phyloP scores from a whole-genome alignment of 1,139 yeast genomes.

The Tardiomyces digboiensis region DNA sequence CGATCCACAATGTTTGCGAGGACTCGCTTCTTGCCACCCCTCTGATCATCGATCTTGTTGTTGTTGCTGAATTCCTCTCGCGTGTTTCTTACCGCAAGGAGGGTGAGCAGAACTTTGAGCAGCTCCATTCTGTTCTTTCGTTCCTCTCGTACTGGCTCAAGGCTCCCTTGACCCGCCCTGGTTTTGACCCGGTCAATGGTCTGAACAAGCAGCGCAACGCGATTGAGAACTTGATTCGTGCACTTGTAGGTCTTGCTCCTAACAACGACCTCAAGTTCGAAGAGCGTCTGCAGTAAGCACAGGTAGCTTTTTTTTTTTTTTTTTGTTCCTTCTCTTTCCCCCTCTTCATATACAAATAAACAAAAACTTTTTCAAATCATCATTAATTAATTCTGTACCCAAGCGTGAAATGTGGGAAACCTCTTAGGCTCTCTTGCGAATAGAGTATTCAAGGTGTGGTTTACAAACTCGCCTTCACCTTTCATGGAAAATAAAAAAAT shows the following conservation, averaged over 20 bases:
- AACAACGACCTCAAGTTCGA: slow-evolving; percentile 90
- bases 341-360: too few species aligned
- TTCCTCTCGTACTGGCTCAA: slow-evolving; percentile 93
- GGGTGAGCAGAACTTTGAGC: slow-evolving; percentile 30
- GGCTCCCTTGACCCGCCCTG: slow-evolving; percentile 91
- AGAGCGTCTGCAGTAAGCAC: slow-evolving; percentile 62
- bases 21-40: slow-evolving; percentile 95
- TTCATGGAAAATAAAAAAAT: too few species aligned
- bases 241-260: slow-evolving; percentile 84
- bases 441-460: too few species aligned
- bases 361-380: too few species aligned
- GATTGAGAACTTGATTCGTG: slow-evolving; percentile 81
- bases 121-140: slow-evolving; percentile 77
- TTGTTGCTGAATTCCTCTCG: slow-evolving; percentile 82
- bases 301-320: slow-evolving; percentile 1
- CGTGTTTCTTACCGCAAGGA: slow-evolving; percentile 70
- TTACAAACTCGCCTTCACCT: too few species aligned
- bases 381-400: too few species aligned
- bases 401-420: too few species aligned
- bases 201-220: slow-evolving; percentile 93
- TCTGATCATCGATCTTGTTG: slow-evolving; percentile 81
- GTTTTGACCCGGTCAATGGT: slow-evolving; percentile 86
- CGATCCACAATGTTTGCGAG: slow-evolving; percentile 93
- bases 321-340: slow-evolving; percentile 1
- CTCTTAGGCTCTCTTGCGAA: too few species aligned